phyloP scores from a whole-genome alignment of 2,329 filamentous ascomycete species.

The Verticillium nubilum region DNA sequence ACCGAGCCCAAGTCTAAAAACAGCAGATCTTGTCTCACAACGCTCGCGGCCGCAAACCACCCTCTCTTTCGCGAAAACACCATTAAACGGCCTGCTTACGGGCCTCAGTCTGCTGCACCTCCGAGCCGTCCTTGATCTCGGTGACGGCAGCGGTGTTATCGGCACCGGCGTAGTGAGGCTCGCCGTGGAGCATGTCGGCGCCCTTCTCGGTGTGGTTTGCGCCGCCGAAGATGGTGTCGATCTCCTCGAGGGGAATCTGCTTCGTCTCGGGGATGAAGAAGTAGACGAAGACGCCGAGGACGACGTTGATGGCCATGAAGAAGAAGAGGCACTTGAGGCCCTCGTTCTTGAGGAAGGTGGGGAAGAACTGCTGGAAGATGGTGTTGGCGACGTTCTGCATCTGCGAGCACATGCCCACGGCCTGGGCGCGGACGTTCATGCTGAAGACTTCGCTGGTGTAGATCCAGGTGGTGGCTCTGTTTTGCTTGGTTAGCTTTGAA shows the following conservation, averaged over 20 bases:
- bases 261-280: slow-evolving; percentile 49
- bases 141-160: slow-evolving; percentile 2
- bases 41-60: background rate
- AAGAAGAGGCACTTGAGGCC: slow-evolving; percentile 36
- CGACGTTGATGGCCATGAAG: slow-evolving; percentile 36
- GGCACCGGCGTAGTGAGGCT: slow-evolving; percentile 5
- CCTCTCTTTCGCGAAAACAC: background rate
- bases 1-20: too few species aligned
- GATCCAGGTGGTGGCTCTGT: slow-evolving; percentile 48
- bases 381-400: slow-evolving; percentile 61
- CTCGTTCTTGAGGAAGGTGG: slow-evolving; percentile 55
- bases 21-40: background rate
- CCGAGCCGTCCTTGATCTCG: slow-evolving; percentile 7
- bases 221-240: slow-evolving; percentile 51
- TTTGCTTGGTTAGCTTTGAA: background rate
- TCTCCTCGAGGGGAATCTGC: slow-evolving; percentile 45
- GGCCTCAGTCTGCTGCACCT: slow-evolving; percentile 2
- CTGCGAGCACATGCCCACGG: slow-evolving; percentile 60
- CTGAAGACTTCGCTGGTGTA: slow-evolving; percentile 66
- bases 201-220: slow-evolving; percentile 50
- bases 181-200: slow-evolving; percentile 33
- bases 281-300: slow-evolving; percentile 43
- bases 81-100: background rate
- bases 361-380: slow-evolving; percentile 67
- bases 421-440: slow-evolving; percentile 67